Conservation (phyloP, 2,329 filamentous ascomycete species). For the Diaporthe ampelina region DNA sequence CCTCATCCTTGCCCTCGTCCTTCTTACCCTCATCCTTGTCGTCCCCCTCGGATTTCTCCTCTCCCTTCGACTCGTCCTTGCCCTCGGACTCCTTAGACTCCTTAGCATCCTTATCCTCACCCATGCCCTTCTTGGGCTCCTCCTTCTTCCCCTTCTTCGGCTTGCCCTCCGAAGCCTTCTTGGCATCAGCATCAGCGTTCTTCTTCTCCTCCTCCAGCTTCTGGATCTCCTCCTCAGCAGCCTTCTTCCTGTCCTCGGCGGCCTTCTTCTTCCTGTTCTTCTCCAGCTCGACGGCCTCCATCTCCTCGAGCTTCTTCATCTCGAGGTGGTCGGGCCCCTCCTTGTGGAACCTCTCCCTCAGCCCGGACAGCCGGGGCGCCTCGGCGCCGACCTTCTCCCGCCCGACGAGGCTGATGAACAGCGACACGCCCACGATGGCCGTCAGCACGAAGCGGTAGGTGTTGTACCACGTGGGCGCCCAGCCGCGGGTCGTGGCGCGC, state of each 20-base stretch:
- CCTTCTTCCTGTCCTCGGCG: conserved; percentile 54
- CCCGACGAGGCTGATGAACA: conserved; percentile 85
- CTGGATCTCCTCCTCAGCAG: conserved; percentile 48
- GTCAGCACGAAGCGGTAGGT: conserved; percentile 94
- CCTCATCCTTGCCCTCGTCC: conserved; percentile 35
- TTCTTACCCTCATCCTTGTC: conserved; percentile 15
- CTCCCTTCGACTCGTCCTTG: not conserved
- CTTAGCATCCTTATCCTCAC: conserved; percentile 29
- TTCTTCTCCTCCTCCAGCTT: conserved; percentile 52
- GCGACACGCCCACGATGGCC: conserved; percentile 86
- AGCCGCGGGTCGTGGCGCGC: conserved; percentile 79
- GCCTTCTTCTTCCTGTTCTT: conserved; percentile 55
- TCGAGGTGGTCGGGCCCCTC: conserved; percentile 51
- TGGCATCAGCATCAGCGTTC: conserved; percentile 45
- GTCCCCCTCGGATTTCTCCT: conserved; percentile 26
- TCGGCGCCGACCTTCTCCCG: conserved; percentile 78
- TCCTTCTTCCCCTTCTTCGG: conserved; percentile 32
- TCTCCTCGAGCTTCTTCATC: conserved; percentile 60
- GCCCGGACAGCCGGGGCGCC: conserved; percentile 51
- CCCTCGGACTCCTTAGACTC: conserved; percentile 11
- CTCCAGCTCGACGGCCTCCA: conserved; percentile 58
- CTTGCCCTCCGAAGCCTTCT: conserved; percentile 41
- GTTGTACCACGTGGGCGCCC: conserved; percentile 87
- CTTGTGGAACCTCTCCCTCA: conserved; percentile 56
- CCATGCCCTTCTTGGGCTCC: conserved; percentile 43